Conservation (phyloP, 495 filamentous ascomycete species). For the Aspergillus kassunensis region DNA sequence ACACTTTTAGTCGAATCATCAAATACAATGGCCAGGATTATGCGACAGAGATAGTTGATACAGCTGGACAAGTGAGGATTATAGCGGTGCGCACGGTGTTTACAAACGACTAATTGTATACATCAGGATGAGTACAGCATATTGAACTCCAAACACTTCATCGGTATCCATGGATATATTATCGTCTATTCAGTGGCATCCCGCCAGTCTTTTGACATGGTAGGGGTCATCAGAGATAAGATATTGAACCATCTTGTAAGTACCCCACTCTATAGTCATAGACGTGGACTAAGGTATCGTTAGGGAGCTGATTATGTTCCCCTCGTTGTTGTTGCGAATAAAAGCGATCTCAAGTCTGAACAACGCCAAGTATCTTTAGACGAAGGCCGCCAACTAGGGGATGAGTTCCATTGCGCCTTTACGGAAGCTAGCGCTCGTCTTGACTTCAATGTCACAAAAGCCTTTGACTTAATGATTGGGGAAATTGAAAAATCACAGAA, state of each 20-base stretch:
- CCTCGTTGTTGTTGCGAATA: conserved; percentile 93
- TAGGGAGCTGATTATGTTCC: conserved; percentile 92
- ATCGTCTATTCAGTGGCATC: conserved; percentile 94
- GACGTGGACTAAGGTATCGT: neutral
- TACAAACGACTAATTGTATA: conserved; percentile 13
- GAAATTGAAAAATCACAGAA: conserved; percentile 95
- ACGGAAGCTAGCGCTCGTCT: conserved; percentile 93
- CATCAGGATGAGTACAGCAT: conserved; percentile 94
- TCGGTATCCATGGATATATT: conserved; percentile 99
- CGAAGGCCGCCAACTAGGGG: conserved; percentile 72
- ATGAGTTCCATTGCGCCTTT: conserved; percentile 87
- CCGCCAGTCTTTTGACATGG: conserved; percentile 94
- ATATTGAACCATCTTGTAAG: conserved; percentile 92
- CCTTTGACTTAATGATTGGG: conserved; percentile 91
- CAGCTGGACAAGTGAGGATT: conserved; percentile 80
- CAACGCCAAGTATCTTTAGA: conserved; percentile 87
- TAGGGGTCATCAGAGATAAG: conserved; percentile 91
- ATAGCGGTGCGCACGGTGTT: conserved; percentile 10
- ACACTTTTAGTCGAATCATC: conserved; percentile 95
- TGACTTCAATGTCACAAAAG: conserved; percentile 86
- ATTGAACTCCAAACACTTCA: conserved; percentile 97
- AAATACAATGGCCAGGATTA: conserved; percentile 87
- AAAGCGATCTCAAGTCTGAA: conserved; percentile 87
- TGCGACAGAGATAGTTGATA: conserved; percentile 97
- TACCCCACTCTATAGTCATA: neutral